Conservation (phyloP, 257 asterid species). For the Nyctanthes arbortristis region DNA sequence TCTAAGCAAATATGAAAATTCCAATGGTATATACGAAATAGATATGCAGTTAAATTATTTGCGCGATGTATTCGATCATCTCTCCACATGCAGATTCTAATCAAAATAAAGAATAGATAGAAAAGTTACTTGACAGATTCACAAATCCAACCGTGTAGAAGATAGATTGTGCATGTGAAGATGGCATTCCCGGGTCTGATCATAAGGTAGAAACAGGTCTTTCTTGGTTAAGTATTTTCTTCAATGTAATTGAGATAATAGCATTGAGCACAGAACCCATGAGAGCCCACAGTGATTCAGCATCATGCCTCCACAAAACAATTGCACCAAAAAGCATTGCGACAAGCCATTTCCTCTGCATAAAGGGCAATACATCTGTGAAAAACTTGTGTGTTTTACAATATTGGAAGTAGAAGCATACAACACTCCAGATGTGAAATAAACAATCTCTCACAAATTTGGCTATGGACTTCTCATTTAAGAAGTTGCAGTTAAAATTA, state of each 20-base stretch:
- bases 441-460: background rate
- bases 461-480: background rate
- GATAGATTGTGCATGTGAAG: conserved; percentile 57
- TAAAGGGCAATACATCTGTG: background rate
- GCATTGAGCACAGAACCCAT: conserved; percentile 44
- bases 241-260: conserved; percentile 32
- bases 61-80: background rate
- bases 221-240: conserved; percentile 48
- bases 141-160: conserved; percentile 33
- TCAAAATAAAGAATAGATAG: background rate
- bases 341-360: conserved; percentile 60
- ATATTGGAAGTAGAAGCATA: background rate
- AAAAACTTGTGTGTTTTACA: background rate
- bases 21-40: too few relatives aligned
- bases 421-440: background rate
- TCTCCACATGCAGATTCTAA: background rate
- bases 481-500: background rate
- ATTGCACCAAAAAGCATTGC: conserved; percentile 32
- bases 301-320: conserved; percentile 51
- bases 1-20: too few relatives aligned
- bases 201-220: conserved; percentile 45
- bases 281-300: conserved; percentile 46
- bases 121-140: conserved; percentile 38
- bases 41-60: too few relatives aligned
- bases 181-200: conserved; percentile 73